phyloP scores from a whole-genome alignment of 192 early-diverging fungal genomes.

The Podila epigama region DNA sequence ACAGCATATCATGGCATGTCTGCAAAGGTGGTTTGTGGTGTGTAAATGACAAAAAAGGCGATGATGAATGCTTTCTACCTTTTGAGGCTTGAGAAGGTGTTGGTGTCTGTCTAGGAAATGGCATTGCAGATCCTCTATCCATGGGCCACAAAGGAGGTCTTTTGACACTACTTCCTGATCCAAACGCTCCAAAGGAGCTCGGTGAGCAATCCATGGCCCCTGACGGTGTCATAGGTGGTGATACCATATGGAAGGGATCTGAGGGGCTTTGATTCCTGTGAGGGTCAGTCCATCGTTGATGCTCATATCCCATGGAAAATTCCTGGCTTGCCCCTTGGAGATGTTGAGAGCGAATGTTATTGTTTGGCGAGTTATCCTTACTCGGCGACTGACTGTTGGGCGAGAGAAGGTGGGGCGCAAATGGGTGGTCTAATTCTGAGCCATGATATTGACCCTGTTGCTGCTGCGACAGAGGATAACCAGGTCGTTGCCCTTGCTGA shows the following conservation, averaged over 20 bases:
- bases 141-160: slow-evolving; percentile 44
- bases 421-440: slow-evolving; percentile 14
- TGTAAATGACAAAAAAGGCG: not conserved
- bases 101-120: slow-evolving; percentile 32
- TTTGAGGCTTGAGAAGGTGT: slow-evolving; percentile 37
- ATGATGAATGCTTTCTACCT: not conserved
- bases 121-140: slow-evolving; percentile 24
- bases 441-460: slow-evolving; percentile 34
- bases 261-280: slow-evolving; percentile 11
- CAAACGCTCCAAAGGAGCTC: slow-evolving; percentile 21
- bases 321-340: slow-evolving; percentile 23
- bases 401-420: slow-evolving; percentile 20
- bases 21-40: too few species aligned
- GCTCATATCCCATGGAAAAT: slow-evolving; percentile 18
- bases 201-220: slow-evolving; percentile 28
- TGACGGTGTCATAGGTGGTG: slow-evolving; percentile 38
- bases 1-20: too few species aligned
- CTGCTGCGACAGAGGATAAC: slow-evolving; percentile 18
- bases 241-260: slow-evolving; percentile 44
- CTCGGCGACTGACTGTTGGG: not conserved
- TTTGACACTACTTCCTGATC: slow-evolving; percentile 19
- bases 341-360: slow-evolving; percentile 3
- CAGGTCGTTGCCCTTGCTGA: slow-evolving; percentile 23
- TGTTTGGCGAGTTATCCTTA: slow-evolving; percentile 8
- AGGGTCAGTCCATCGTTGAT: slow-evolving; percentile 22